Conservation (phyloP, 2,329 filamentous ascomycete genomes). For the Colletotrichum viniferum region DNA sequence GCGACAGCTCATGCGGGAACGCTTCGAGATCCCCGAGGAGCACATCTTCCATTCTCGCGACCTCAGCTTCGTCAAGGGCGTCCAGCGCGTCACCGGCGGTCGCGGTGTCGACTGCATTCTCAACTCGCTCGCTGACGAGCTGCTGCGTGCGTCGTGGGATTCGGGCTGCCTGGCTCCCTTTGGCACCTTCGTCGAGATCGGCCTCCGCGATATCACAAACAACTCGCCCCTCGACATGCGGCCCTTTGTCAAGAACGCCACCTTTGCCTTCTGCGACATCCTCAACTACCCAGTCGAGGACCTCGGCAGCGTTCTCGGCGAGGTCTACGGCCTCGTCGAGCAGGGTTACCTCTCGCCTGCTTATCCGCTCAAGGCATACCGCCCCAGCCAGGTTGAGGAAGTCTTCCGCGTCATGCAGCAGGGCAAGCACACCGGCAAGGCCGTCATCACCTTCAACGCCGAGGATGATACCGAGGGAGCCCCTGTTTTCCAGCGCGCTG, state of each 20-base stretch:
- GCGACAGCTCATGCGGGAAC: constrained; percentile 25
- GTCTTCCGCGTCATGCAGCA: constrained; percentile 45
- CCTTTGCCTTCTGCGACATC: constrained; percentile 37
- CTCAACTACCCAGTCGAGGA: constrained; percentile 23
- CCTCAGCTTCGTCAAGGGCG: constrained; percentile 28
- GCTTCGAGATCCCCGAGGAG: constrained; percentile 25
- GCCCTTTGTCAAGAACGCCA: constrained; percentile 41
- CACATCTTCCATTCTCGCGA: constrained; percentile 35
- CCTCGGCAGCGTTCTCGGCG: constrained; percentile 17
- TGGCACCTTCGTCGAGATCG: constrained; percentile 46
- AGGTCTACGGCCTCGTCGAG: neutral
- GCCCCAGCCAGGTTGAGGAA: constrained; percentile 30
- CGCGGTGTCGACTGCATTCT: constrained; percentile 35
- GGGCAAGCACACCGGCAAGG: constrained; percentile 45
- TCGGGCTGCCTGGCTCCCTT: constrained; percentile 39
- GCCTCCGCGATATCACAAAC: constrained; percentile 40
- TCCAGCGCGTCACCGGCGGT: constrained; percentile 25
- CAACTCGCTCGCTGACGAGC: constrained; percentile 40
- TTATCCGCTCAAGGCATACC: constrained; percentile 24
- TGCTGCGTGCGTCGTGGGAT: constrained; percentile 39
- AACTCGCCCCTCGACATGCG: constrained; percentile 47
- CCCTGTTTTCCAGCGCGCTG: neutral
- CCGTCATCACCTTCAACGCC: constrained; percentile 28
- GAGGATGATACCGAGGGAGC: neutral
- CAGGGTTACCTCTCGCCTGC: neutral